These are phyloP conservation scores for Phytophthora multivora DNA, from an alignment of 352 stramenopile genomes.

Conservation along the genomic window DNA sequence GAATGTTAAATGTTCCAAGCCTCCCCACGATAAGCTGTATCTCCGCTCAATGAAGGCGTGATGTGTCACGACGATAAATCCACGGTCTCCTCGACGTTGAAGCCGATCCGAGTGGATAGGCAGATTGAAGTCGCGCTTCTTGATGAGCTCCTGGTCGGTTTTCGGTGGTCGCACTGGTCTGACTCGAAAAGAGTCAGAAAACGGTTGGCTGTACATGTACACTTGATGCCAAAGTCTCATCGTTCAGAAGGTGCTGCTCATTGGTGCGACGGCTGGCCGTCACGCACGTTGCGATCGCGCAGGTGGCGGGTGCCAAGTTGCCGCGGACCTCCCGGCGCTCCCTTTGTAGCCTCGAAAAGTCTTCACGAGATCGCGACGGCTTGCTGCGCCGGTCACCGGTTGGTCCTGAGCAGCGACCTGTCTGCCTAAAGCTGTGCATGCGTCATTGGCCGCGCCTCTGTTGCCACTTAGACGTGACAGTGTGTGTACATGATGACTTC, in stretches of 20 bases:
- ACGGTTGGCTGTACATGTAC: too few relatives aligned
- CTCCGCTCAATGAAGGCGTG: too few relatives aligned
- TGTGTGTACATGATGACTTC: conserved; percentile 12
- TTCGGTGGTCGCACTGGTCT: conserved; percentile 17
- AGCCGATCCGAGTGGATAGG: conserved; percentile 11
- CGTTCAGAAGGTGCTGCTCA: conserved; percentile 11
- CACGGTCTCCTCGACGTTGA: not conserved
- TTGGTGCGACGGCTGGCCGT: conserved; percentile 11
- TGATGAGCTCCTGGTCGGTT: conserved; percentile 3
- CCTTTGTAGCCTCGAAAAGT: conserved; percentile 8
- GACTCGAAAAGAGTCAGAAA: not conserved
- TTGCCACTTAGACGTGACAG: conserved; percentile 14
- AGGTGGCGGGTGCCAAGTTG: conserved; percentile 20
- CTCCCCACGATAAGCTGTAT: too few relatives aligned
- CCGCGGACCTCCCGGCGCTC: not conserved
- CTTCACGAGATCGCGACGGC: conserved; percentile 12
- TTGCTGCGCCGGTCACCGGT: conserved; percentile 13
- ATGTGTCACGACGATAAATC: not conserved
- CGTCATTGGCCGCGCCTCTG: conserved; percentile 17
- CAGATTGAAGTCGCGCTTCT: conserved; percentile 1
- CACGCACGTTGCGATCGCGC: conserved; percentile 11
- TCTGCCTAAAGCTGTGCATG: conserved; percentile 17
- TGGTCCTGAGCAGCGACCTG: conserved; percentile 8
- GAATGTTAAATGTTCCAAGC: too few relatives aligned
- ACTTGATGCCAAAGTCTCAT: not conserved